Base-by-base conservation (phyloP, 257 asterid species). In the Striga asiatica region DNA sequence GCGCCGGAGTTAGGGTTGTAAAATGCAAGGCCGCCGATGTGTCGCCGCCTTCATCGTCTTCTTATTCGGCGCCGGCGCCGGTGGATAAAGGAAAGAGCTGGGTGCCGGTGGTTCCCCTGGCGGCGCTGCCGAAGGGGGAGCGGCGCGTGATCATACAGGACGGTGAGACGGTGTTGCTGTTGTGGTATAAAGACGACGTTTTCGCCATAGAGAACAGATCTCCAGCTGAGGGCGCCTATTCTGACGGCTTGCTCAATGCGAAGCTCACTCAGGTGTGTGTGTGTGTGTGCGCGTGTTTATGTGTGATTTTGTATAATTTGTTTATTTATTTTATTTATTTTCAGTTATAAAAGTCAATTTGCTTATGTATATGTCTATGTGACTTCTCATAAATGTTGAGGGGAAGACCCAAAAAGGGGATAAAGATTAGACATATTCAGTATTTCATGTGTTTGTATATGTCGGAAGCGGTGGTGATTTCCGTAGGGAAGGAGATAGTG, bases 181-280 rank as follows among this genome's bases (percentile, higher is more conserved):
- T 89, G 7, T 89, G 98, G 97, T 89, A 83, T 64, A 89, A 89
- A 57, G 76, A 83, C 63, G 78, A 56, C 1, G 74, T 89, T 12
- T 70, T 71, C 69, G 96, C 97, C 1, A 81, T 89, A 24, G 96
- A 89, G 67, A 89, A 89, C 48, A 80, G 83, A 77, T 89, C 97
- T 8, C 97, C 97, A 16, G 97, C 94, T 45, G 96, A 89, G 71
- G 97, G 97, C 23, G 96, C 97, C 35, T 89, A 85, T 42, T 74
- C 80, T 52, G 96, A 89, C 66, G 96, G 96, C 52, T 78, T 89
- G 75, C 69, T 81, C 66, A 89, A 86, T 71, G 94, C 96, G 32
- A 89, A 83, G 81, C 88, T 89, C 64, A 89, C 96, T 54, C 88
- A 89, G 96, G 96, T 89, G 20, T 9, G 8, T 29, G 27, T 43